phyloP scores from a whole-genome alignment of 2,329 filamentous ascomycete species.

The Diaporthe amygdali region DNA sequence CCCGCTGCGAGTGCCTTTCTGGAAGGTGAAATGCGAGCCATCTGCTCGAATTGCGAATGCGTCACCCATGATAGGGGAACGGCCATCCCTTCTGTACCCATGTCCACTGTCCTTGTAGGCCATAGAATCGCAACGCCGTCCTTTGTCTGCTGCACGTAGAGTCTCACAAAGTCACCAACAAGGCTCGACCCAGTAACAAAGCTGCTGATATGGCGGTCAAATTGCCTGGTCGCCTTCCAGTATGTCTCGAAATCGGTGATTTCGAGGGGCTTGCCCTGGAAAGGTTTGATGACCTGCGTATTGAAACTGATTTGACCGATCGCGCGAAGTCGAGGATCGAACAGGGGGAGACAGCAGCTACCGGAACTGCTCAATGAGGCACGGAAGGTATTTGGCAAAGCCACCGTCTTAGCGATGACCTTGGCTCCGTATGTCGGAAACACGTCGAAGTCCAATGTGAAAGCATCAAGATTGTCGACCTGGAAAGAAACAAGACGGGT shows the following conservation, averaged over 20 bases:
- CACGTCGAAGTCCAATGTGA: slow-evolving; percentile 95
- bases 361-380: slow-evolving; percentile 77
- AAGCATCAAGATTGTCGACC: slow-evolving; percentile 89
- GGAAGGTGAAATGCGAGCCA: slow-evolving; percentile 50
- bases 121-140: slow-evolving; percentile 88
- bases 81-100: slow-evolving; percentile 70
- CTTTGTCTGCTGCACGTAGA: slow-evolving; percentile 90
- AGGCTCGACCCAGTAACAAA: slow-evolving; percentile 94
- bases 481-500: slow-evolving; percentile 94
- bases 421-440: slow-evolving; percentile 98
- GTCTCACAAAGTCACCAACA: slow-evolving; percentile 90
- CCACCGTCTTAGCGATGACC: slow-evolving; percentile 94
- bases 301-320: slow-evolving; percentile 95
- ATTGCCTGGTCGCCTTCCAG: slow-evolving; percentile 97
- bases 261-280: slow-evolving; percentile 88
- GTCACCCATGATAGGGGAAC: slow-evolving; percentile 83
- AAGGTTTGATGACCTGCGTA: slow-evolving; percentile 96
- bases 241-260: slow-evolving; percentile 99
- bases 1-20: slow-evolving; percentile 49
- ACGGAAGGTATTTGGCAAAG: slow-evolving; percentile 85
- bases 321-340: slow-evolving; percentile 87
- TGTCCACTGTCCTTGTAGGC: slow-evolving; percentile 80
- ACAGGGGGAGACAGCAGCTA: slow-evolving; percentile 84
- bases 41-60: slow-evolving; percentile 70
- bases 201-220: slow-evolving; percentile 83